A percentile compares a stretch with the other conserved stretches of the same genome.
phyloP scores from a whole-genome alignment of 208 protist genomes.

The Entamoeba nuttalli region DNA sequence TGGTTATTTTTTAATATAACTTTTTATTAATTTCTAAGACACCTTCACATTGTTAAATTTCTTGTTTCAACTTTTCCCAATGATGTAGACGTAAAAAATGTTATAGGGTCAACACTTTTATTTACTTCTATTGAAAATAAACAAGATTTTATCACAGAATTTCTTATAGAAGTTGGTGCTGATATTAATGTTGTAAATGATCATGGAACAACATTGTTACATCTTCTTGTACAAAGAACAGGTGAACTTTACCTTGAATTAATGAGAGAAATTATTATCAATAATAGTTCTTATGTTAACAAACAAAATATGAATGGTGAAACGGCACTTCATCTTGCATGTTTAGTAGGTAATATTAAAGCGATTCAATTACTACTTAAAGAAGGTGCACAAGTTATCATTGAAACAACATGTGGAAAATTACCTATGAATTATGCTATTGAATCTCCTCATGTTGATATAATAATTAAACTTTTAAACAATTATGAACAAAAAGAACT shows the following conservation, averaged over 20 bases:
- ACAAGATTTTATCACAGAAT: neutral
- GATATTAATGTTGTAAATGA: neutral
- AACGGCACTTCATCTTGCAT: neutral
- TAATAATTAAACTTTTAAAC: too few relatives aligned
- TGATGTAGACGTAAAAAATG: neutral
- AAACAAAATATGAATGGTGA: neutral
- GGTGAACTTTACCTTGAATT: neutral
- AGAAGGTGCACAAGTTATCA: neutral
- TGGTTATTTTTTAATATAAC: neutral
- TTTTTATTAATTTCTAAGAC: too few relatives aligned
- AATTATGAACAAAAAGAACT: too few relatives aligned
- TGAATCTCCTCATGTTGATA: neutral
- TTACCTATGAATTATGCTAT: neutral
- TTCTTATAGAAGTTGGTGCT: neutral
- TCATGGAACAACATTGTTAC: neutral
- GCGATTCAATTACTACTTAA: neutral
- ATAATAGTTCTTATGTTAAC: neutral
- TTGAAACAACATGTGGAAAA: neutral
- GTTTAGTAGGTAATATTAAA: neutral
- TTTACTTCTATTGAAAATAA: neutral
- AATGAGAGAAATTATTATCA: neutral
- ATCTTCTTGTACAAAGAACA: neutral
- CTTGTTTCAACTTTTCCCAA: neutral
- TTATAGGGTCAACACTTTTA: neutral
- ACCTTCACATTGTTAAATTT: too few relatives aligned